These are phyloP conservation scores for Yamadazyma olivae DNA, from an alignment of 805 yeast species.

Conservation along the genomic window DNA sequence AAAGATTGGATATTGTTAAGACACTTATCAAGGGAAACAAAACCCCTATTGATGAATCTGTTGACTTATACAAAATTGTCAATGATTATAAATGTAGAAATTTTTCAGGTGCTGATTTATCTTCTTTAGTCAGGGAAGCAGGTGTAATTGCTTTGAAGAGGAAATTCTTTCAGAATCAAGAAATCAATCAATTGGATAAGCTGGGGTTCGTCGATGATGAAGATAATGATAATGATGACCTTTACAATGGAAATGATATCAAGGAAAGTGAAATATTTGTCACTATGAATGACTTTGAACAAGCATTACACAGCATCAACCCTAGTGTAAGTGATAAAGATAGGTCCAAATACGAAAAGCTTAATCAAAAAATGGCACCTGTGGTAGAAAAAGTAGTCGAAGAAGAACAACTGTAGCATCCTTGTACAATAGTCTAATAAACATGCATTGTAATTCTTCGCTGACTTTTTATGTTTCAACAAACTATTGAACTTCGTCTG, in stretches of 20 bases:
- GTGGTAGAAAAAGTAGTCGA: slow-evolving; percentile 7
- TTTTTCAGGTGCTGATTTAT: slow-evolving; percentile 95
- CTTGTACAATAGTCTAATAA: no score
- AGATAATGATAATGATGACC: slow-evolving; percentile 10
- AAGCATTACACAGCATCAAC: slow-evolving; percentile 70
- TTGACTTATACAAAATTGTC: slow-evolving; percentile 62
- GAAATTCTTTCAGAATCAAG: slow-evolving; percentile 52
- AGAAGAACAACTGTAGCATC: neutral
- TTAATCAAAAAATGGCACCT: slow-evolving; percentile 62
- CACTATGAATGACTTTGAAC: slow-evolving; percentile 60
- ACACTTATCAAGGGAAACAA: slow-evolving; percentile 70
- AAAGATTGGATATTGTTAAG: slow-evolving; percentile 75
- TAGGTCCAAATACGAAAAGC: slow-evolving; percentile 67
- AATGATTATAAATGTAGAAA: slow-evolving; percentile 78
- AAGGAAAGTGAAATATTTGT: slow-evolving; percentile 47
- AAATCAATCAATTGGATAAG: slow-evolving; percentile 36
- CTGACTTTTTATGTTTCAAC: neutral
- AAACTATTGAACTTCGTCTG: no score
- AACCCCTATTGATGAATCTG: slow-evolving; percentile 67
- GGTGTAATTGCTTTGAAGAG: slow-evolving; percentile 82
- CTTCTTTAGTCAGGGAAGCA: slow-evolving; percentile 91
- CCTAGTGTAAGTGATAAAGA: slow-evolving; percentile 92
- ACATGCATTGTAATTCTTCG: no score
- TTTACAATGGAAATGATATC: slow-evolving; percentile 13
- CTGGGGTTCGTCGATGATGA: slow-evolving; percentile 34